Conservation (phyloP, 306 rosid species). For the Abrus pulchellus region DNA sequence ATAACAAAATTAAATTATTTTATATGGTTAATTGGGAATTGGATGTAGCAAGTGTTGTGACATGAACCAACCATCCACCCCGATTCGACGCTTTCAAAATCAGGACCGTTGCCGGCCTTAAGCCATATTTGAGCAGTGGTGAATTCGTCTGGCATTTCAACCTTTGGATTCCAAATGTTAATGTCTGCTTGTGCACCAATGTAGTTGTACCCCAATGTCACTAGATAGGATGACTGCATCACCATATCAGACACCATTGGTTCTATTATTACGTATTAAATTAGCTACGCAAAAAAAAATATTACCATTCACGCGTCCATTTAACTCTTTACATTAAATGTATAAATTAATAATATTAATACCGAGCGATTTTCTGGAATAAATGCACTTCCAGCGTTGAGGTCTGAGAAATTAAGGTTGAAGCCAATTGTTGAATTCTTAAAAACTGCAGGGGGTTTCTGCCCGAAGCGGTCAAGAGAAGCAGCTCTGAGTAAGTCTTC, state of each 20-base stretch:
- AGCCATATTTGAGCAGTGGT: conserved; percentile 73
- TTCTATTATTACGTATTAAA: no score
- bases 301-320: no score
- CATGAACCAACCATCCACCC: conserved; percentile 65
- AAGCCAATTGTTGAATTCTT: conserved; percentile 24
- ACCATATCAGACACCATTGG: not conserved
- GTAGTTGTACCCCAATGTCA: conserved; percentile 56
- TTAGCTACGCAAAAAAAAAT: no score
- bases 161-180: conserved; percentile 70
- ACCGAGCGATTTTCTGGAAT: conserved; percentile 56
- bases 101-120: conserved; percentile 46
- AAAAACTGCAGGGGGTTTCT: conserved; percentile 34
- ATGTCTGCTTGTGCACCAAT: conserved; percentile 69
- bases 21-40: not conserved
- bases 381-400: not conserved
- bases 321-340: no score
- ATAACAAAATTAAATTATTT: no score
- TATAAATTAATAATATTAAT: not conserved
- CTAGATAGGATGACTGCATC: conserved; percentile 57
- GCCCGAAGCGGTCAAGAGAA: conserved; percentile 60
- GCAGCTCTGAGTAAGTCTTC: conserved; percentile 55
- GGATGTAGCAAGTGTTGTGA: not conserved
- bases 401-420: not conserved
- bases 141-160: conserved; percentile 60
- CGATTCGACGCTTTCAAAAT: conserved; percentile 72